Evolutionary conservation across 1,284 basidiomycete genomes (phyloP).

Genomic region (Rhodofomes roseus): DNA sequence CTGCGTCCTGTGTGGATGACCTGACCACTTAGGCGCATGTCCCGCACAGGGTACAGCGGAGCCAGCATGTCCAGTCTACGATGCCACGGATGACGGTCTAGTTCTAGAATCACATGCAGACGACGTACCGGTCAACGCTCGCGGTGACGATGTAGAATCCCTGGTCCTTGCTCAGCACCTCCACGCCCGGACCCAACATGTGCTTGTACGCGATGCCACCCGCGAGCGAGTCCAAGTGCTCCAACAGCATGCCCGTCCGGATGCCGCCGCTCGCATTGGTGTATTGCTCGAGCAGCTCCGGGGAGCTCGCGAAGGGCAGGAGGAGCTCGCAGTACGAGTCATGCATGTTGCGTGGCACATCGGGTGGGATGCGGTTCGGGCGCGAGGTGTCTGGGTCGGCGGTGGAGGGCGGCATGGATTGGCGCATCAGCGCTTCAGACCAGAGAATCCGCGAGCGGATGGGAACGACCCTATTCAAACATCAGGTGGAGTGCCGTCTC

Average conservation of each 20-base stretch:
- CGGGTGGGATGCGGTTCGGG: slow-evolving; percentile 17
- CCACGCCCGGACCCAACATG: slow-evolving; percentile 59
- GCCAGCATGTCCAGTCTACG: slow-evolving; percentile 62
- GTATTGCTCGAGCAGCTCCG: slow-evolving; percentile 59
- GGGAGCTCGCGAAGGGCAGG: slow-evolving; percentile 58
- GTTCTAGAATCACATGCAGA: slow-evolving; percentile 7
- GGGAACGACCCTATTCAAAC: slow-evolving; percentile 11
- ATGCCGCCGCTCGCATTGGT: slow-evolving; percentile 69
- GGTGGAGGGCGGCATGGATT: slow-evolving; percentile 29
- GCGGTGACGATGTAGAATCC: slow-evolving; percentile 84
- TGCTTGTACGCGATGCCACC: slow-evolving; percentile 83
- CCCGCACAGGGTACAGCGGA: slow-evolving; percentile 53
- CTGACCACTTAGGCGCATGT: slow-evolving; percentile 74
- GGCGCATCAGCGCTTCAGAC: slow-evolving; percentile 47
- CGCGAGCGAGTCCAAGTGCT: slow-evolving; percentile 78
- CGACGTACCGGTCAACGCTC: slow-evolving; percentile 65
- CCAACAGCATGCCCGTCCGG: slow-evolving; percentile 69
- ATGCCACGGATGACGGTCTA: not conserved
- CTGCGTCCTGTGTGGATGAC: slow-evolving; percentile 76
- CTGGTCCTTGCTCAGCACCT: slow-evolving; percentile 49
- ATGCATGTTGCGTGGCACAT: slow-evolving; percentile 53
- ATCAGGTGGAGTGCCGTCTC: not conserved
- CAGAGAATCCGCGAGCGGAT: slow-evolving; percentile 37
- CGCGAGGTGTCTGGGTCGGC: slow-evolving; percentile 7
- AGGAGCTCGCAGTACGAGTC: slow-evolving; percentile 66